Evolutionary conservation across 2,329 filamentous ascomycete species (phyloP), one percentile per base, ranked within the genome.

Genomic region (Celoporthe dispersa): DNA sequence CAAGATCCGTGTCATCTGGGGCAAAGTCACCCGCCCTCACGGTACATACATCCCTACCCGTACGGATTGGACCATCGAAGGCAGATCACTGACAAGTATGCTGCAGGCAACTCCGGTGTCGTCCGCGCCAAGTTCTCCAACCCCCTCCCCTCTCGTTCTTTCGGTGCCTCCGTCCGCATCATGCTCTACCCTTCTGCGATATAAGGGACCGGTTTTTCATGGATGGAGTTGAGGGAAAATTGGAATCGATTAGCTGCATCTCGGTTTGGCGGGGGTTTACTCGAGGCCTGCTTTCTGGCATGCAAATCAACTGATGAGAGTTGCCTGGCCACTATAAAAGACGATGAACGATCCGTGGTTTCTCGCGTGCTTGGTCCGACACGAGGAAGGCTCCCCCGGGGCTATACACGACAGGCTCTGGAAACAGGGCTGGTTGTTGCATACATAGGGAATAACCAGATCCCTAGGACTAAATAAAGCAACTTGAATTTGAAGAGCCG

Each of bases 1-100:
- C 84, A 98, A 98, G 92, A 97, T 98, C 87, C 91, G 95, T 82
- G 92, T 98, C 79, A 98, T 98, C 88, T 98, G 94, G 94, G 95
- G 95, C 88, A 98, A 97, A 89, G 92, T 98, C 83, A 97, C 94
- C 83, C 89, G 94, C 82, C 91, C 94, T 83, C 95, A 98, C 87
- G 95, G 93, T 95, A 92, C 79, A 85, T 83, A 72, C 64, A 68
- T 44, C 33, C 62, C 64, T 1, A 53, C 14, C 4, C 19, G 19
- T 51, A 65, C 73, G 66, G 74, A 70, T 19, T 33, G 62, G 60
- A 35, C 51, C 9, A 74, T 66, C 67, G 67, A 25, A 51, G 53
- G 33, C 14, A 19, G 25, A 60, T 66, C 33, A 60, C 70, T 72
- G 57, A 72, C 44, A 31, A 70, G 41, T 14, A 5, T 9, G 22